Base-by-base conservation (phyloP, 169 alveolate genomes). In the Cryptosporidium sp. region DNA sequence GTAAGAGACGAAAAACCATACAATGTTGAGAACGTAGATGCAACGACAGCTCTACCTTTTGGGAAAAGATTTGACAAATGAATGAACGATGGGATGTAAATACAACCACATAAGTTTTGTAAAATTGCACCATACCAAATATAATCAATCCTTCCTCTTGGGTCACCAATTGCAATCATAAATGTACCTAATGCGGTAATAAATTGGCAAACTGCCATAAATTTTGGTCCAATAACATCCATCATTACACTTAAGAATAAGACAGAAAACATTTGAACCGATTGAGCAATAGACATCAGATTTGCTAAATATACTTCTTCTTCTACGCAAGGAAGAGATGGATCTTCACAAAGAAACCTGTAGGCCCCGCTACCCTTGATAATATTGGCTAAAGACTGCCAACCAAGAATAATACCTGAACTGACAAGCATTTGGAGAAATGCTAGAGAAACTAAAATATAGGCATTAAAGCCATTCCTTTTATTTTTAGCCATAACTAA, bases 261-360 rank as follows among this genome's bases (percentile, higher is more conserved):
- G 50, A 50, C 68, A 23, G 74, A 58, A 33, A 80, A 80, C 89
- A 80, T 80, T 65, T 80, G 89, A 5, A 59, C 23, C 12, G 89
- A 80, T 8, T 59, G 59, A 12, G 74, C 29, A 2, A 58, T 62
- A 35, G 73, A 23, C 89, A 80, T 80, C 0, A 80, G 33, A 45
- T 80, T 59, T 80, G 89, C 89, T 37, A 80, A 50, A 65, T 80
- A 80, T 18, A 62, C 75, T 29, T 80, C 89, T 65, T 80, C 89
- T 33, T 59, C 62, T 31, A 80, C 41, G n/a, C 89, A 62, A 61
- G 89, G 89, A 26, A 80, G 18, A 21, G 89, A 41, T 29, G 89
- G 89, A 65, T 80, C 75, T 16, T 80, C 75, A 43, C 89, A 65
- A 12, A 65, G 39, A 39, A 80, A 80, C 62, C 75, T 35, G 31